Evolutionary conservation across 169 alveolate species (phyloP).

Genomic region (Plasmodium berghei): DNA sequence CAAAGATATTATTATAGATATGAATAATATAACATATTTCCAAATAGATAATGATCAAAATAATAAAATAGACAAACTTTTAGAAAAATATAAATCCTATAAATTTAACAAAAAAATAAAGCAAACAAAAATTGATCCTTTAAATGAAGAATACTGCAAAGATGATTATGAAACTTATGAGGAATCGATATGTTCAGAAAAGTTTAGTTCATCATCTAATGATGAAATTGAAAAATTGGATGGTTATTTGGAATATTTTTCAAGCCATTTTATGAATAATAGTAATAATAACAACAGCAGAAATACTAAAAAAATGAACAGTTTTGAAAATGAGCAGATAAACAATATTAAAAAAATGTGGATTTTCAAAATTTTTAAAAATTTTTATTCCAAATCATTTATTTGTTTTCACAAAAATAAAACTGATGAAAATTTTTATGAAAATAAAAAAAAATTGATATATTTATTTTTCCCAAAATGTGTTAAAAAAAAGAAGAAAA

Average conservation of each 20-base stretch:
- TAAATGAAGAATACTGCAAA: not conserved
- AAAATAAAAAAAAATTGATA: conserved; percentile 27
- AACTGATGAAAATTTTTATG: conserved; percentile 51
- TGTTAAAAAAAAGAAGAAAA: conserved; percentile 14
- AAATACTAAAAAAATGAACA: not conserved
- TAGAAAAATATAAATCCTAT: not conserved
- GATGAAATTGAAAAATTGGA: conserved; percentile 2
- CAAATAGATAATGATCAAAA: conserved; percentile 2
- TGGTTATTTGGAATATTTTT: conserved; percentile 18
- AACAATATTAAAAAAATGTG: conserved; percentile 4
- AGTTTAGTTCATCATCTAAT: conserved; percentile 53
- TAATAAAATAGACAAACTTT: not conserved
- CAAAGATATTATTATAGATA: conserved; percentile 15
- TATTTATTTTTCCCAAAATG: conserved; percentile 36
- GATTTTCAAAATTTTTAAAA: conserved; percentile 59
- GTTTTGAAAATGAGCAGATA: not conserved
- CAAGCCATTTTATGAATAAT: not conserved
- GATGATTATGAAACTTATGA: not conserved
- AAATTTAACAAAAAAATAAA: not conserved
- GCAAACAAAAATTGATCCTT: not conserved
- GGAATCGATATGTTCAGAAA: conserved; percentile 27
- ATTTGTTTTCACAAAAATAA: conserved; percentile 30
- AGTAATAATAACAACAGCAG: not conserved
- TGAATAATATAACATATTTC: conserved; percentile 18
- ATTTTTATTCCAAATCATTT: conserved; percentile 42